phyloP scores from a whole-genome alignment of 768 basidiomycete genomes.

The Paxillus involutus region DNA sequence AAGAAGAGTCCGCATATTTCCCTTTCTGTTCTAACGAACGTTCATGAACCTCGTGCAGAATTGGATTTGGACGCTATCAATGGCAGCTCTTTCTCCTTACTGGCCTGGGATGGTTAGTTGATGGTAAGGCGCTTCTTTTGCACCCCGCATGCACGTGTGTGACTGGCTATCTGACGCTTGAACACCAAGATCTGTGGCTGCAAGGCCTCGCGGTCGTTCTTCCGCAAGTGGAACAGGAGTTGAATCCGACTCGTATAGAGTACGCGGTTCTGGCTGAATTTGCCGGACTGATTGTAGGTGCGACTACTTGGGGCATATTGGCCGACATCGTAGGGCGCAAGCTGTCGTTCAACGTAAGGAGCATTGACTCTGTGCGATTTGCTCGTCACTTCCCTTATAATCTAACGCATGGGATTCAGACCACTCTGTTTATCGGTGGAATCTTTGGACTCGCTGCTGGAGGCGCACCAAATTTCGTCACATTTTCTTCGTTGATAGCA shows the following conservation, averaged over 20 bases:
- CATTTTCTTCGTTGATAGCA: slow-evolving; percentile 45
- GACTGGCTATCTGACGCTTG: background rate
- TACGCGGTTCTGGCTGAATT: slow-evolving; percentile 48
- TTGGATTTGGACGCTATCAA: slow-evolving; percentile 52
- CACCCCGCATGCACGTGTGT: slow-evolving; percentile 22
- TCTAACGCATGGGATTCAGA: slow-evolving; percentile 9
- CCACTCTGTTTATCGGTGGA: slow-evolving; percentile 37
- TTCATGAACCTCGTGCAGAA: slow-evolving; percentile 27
- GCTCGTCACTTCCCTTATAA: background rate
- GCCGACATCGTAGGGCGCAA: slow-evolving; percentile 49
- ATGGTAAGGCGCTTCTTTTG: slow-evolving; percentile 34
- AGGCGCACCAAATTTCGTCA: slow-evolving; percentile 43
- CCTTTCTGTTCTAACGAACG: background rate
- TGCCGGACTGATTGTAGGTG: slow-evolving; percentile 49
- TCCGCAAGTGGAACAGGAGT: slow-evolving; percentile 41
- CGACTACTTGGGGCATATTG: slow-evolving; percentile 47
- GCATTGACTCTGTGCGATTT: too few relatives aligned
- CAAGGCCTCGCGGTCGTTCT: slow-evolving; percentile 49
- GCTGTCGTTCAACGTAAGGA: slow-evolving; percentile 41
- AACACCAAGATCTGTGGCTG: slow-evolving; percentile 35
- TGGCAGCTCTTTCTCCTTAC: slow-evolving; percentile 45
- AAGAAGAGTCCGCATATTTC: slow-evolving; percentile 38
- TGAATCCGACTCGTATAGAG: slow-evolving; percentile 43
- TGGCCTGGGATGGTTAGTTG: slow-evolving; percentile 50
- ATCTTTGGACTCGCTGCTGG: slow-evolving; percentile 53